phyloP scores from a whole-genome alignment of 768 basidiomycete genomes.

The Lenzites betulinus region DNA sequence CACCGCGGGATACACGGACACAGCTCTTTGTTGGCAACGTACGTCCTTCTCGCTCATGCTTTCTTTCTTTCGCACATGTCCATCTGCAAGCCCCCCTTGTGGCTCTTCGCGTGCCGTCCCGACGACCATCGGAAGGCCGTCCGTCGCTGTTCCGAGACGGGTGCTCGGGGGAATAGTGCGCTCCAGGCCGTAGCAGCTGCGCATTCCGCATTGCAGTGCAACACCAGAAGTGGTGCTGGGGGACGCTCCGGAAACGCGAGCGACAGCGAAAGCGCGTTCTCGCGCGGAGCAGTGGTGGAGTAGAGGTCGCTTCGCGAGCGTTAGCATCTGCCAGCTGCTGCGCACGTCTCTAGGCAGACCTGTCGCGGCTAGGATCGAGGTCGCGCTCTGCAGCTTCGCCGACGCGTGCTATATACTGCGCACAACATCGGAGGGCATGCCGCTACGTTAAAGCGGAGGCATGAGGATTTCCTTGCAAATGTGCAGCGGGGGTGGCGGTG shows the following conservation, averaged over 20 bases:
- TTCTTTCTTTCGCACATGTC: background rate
- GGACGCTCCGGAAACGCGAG: background rate
- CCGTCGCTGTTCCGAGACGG: too few relatives aligned
- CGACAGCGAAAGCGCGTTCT: background rate
- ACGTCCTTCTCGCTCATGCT: conserved; percentile 32
- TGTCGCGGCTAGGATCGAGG: background rate
- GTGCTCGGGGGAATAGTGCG: too few relatives aligned
- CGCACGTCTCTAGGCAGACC: background rate
- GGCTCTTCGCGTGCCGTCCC: background rate
- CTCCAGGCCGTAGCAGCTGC: too few relatives aligned
- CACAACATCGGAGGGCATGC: too few relatives aligned
- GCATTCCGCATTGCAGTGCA: background rate
- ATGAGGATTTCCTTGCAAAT: too few relatives aligned
- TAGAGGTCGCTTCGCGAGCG: background rate
- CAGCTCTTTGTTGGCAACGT: conserved; percentile 98
- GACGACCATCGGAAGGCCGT: too few relatives aligned
- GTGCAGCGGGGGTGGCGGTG: too few relatives aligned
- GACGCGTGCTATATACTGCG: too few relatives aligned
- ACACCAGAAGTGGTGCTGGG: background rate
- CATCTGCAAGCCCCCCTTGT: background rate
- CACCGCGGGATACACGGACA: conserved; percentile 82
- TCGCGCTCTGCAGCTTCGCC: too few relatives aligned
- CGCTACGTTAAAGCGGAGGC: too few relatives aligned
- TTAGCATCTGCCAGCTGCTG: background rate
- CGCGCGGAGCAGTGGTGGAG: background rate